Evolutionary conservation across 176 grass and related monocot genomes (phyloP).

Genomic region (Lolium perenne): DNA sequence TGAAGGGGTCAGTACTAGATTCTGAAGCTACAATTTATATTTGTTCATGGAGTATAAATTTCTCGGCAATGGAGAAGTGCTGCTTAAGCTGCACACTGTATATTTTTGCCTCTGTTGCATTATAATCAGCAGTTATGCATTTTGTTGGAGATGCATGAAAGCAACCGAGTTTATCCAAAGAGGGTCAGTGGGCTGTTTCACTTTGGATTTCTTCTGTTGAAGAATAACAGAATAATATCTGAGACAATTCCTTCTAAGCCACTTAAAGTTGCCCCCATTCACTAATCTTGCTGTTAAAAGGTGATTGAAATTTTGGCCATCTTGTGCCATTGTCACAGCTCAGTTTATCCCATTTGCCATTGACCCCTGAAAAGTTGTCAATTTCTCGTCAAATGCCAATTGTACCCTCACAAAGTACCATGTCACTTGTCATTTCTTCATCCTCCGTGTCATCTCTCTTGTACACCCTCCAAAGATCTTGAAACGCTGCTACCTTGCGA

Average conservation of each 20-base stretch:
- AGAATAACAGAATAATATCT: neutral
- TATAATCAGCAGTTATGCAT: conserved; percentile 24
- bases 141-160: conserved; percentile 1
- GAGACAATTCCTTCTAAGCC: conserved; percentile 5
- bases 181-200: conserved; percentile 4
- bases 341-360: neutral
- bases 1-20: conserved; percentile 83
- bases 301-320: conserved; percentile 4
- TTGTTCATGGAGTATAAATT: conserved; percentile 29
- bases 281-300: neutral
- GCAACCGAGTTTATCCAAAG: neutral
- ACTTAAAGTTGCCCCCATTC: conserved; percentile 16
- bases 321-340: neutral
- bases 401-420: neutral
- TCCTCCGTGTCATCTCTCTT: neutral
- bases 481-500: neutral
- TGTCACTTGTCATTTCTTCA: neutral
- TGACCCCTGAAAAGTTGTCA: neutral
- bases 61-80: conserved; percentile 13
- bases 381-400: neutral
- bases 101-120: conserved; percentile 34
- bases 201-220: conserved; percentile 1
- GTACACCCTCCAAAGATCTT: conserved; percentile 11
- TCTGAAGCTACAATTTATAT: conserved; percentile 49
- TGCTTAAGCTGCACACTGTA: conserved; percentile 23